Percentiles rank a stretch among this genome's conserved stretches.
These are phyloP conservation scores for Stereocaulon alpinum DNA, from an alignment of 495 filamentous ascomycete species.

Conservation along the genomic window DNA sequence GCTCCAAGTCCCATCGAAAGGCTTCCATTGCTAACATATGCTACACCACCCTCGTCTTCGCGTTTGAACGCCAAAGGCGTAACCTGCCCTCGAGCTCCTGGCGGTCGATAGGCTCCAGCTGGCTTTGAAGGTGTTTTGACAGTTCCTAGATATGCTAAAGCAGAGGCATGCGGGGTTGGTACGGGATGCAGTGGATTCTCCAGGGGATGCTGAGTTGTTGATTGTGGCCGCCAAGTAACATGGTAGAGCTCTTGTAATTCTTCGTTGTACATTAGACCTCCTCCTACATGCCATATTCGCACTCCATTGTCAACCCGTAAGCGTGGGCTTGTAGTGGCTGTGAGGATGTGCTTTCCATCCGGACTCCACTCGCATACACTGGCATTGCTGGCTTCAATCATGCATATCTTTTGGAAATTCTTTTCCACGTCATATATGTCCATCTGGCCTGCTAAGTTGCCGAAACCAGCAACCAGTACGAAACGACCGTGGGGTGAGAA, in stretches of 20 bases:
- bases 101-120: conserved; percentile 88
- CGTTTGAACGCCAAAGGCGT: conserved; percentile 95
- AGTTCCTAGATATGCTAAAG: conserved; percentile 68
- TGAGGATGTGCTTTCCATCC: conserved; percentile 88
- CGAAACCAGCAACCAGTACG: conserved; percentile 89
- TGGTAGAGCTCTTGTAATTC: conserved; percentile 92
- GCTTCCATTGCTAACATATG: conserved; percentile 71
- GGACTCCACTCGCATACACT: conserved; percentile 95
- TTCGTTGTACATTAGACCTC: conserved; percentile 84
- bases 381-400: conserved; percentile 90
- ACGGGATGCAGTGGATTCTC: conserved; percentile 62
- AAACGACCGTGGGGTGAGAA: conserved; percentile 94
- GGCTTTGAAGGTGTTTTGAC: conserved; percentile 90
- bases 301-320: conserved; percentile 94
- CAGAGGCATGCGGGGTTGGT: conserved; percentile 75
- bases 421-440: conserved; percentile 94
- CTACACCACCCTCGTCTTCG: conserved; percentile 91
- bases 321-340: conserved; percentile 88
- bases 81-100: conserved; percentile 80
- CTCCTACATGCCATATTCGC: conserved; percentile 88
- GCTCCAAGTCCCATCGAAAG: conserved; percentile 45
- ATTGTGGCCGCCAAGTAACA: conserved; percentile 78
- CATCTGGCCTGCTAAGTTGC: conserved; percentile 94
- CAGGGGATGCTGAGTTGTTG: conserved; percentile 45
- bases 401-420: conserved; percentile 80